Conservation (phyloP, 2,329 filamentous ascomycete genomes). For the Pseudocercospora cruenta region DNA sequence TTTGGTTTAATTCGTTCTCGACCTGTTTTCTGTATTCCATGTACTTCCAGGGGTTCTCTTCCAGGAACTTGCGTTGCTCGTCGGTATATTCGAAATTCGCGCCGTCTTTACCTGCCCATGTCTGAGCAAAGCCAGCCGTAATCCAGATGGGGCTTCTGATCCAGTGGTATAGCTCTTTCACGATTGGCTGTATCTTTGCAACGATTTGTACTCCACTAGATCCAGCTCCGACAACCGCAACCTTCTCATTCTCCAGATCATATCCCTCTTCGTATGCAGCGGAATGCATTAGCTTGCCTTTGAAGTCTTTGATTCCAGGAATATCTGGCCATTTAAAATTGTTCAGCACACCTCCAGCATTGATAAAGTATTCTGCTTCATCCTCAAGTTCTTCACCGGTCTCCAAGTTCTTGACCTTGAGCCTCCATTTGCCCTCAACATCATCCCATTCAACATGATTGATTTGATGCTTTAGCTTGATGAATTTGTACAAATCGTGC, state of each 20-base stretch:
- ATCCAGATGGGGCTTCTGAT: conserved; percentile 53
- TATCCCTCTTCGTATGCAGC: conserved; percentile 49
- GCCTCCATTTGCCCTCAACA: conserved; percentile 43
- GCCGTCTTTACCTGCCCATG: conserved; percentile 51
- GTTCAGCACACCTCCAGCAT: conserved; percentile 50
- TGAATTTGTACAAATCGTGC: conserved; percentile 48
- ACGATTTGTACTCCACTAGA: conserved; percentile 50
- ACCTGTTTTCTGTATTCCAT: conserved; percentile 54
- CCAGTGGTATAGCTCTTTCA: conserved; percentile 46
- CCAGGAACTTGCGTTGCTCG: conserved; percentile 45
- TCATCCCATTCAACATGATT: conserved; percentile 51
- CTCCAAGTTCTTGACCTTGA: conserved; percentile 42
- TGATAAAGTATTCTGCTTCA: conserved; percentile 47
- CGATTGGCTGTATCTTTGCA: conserved; percentile 45
- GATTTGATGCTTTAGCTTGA: conserved; percentile 53
- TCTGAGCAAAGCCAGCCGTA: conserved; percentile 52
- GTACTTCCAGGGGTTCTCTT: conserved; percentile 48
- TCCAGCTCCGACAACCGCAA: conserved; percentile 49
- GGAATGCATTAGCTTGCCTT: conserved; percentile 50
- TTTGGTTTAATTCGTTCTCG: conserved; percentile 55
- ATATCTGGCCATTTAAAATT: conserved; percentile 51
- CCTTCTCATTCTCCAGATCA: conserved; percentile 43
- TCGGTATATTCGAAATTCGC: conserved; percentile 53
- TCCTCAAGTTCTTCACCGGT: conserved; percentile 40
- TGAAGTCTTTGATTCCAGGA: conserved; percentile 46